Evolutionary conservation across 2,329 filamentous ascomycete genomes (phyloP), one percentile per base, ranked within the genome.

Genomic region (Tolypocladium amazonense): DNA sequence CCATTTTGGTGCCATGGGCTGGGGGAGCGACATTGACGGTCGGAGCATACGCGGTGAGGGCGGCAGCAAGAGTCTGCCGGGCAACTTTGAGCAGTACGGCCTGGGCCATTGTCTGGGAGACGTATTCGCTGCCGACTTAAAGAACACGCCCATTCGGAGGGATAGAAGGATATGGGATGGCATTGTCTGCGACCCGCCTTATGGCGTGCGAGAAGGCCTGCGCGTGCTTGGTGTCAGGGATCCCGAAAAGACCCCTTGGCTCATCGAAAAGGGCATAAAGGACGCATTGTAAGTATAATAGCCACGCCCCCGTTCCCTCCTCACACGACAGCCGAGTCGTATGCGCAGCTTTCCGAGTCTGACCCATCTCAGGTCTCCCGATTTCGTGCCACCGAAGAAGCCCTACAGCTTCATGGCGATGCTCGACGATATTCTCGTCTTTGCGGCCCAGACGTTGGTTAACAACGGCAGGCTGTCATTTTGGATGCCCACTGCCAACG

Each of bases 401-500:
- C 91, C 92, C 0, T 99, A 99, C 73, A 90, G 90, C 66, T 97
- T 99, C 71, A 79, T 89, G 45, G 88, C 90, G 7, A 92, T 99
- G 85, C 81, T 97, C 25, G 87, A 92, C 68, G 92, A 97, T 71
- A 91, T 99, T 58, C 81, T 97, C 7, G 81, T 86, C 25, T 97
- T 99, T 69, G 87, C 91, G 6, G 82, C 86, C 0, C 78, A 83
- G 15, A 90, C 87, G 1, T 79, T 99, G 0, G 89, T 96, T 9
- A 86, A 90, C 58, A 76, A 85, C 63, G 94, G 91, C 0, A 81
- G 94, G 35, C 72, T 99, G 12, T 90, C 89, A 9, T 95, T 99
- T 78, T 99, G 94, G 94, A 96, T 97, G 90, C 94, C 94, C 0
- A 96, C 92, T 0, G 88, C 91, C 35, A 92, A 90, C 69, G 83